Conservation (phyloP, 164 flowering plant species). For the Warburgia ugandensis region DNA sequence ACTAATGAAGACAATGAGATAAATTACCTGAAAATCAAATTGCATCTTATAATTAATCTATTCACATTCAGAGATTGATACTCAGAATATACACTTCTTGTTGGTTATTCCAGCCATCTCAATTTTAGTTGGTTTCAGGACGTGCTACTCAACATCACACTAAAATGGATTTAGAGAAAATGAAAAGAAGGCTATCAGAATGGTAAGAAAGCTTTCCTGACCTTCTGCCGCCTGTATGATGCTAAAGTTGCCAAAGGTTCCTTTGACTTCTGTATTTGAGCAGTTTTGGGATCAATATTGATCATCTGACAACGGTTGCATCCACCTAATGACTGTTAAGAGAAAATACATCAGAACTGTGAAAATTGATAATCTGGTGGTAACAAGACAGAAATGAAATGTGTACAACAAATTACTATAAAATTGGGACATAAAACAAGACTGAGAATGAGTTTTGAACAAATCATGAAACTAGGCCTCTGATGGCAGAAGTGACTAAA, state of each 20-base stretch:
- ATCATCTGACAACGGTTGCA: conserved; percentile 97
- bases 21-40: no score
- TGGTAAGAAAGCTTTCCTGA: conserved; percentile 12
- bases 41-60: no score
- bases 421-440: no score
- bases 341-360: neutral
- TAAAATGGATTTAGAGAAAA: neutral
- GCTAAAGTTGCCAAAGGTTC: conserved; percentile 94
- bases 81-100: no score
- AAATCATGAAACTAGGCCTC: no score
- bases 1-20: no score
- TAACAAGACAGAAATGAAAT: no score
- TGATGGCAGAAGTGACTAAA: no score
- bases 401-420: no score
- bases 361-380: no score
- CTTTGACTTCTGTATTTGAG: conserved; percentile 36
- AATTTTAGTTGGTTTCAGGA: neutral
- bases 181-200: neutral
- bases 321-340: conserved; percentile 79
- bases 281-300: conserved; percentile 36
- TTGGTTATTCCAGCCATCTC: neutral
- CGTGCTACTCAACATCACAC: neutral
- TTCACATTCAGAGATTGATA: no score
- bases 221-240: conserved; percentile 77
- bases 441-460: no score